Evolutionary conservation across 169 alveolate species (phyloP), one percentile per base, ranked within the genome.

Genomic region (Plasmodium coatneyi): DNA sequence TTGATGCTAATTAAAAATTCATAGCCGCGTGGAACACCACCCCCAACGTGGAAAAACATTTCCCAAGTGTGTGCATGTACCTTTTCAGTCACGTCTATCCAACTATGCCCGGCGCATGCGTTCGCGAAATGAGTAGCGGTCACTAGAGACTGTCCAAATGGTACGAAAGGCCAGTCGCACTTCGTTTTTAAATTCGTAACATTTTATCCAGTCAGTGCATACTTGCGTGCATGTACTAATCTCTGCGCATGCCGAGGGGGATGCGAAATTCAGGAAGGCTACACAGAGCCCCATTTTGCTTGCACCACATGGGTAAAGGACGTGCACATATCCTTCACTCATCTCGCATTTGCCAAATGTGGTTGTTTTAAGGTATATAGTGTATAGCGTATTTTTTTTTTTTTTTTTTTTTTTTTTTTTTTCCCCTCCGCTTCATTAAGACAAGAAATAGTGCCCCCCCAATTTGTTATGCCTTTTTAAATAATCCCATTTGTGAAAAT

Each of bases 401-500:
- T 56, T 56, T 60, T 60, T 60, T 19, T 60, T 22, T n/a, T 56
- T n/a, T 56, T 56, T 60, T 60, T 60, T 46, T 22, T 22, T 60
- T 22, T 19, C 36, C 36, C 36, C 76, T 60, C 34, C 76, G 34
- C 34, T 60, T 60, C 16, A 60, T 60, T 60, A 60, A 60, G 76
- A 60, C 76, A 60, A 60, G 76, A 19, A 60, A 19, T 60, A 60
- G 76, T 60, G 12, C 76, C 34, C 76, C 36, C 46, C 46, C 46
- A 39, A 49, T 66, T 66, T 66, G 76, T 66, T 66, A 66, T 9
- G 76, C 76, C 76, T 66, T 66, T 66, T 66, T 66, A 66, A 66
- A 66, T 66, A 66, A 7, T 25, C 41, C 76, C 14, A 66, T 66
- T 66, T 66, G 76, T 66, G 76, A 66, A 66, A 66, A 66, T 66